Base-by-base conservation (phyloP, 169 alveolate genomes). In the Cystoisospora suis region DNA sequence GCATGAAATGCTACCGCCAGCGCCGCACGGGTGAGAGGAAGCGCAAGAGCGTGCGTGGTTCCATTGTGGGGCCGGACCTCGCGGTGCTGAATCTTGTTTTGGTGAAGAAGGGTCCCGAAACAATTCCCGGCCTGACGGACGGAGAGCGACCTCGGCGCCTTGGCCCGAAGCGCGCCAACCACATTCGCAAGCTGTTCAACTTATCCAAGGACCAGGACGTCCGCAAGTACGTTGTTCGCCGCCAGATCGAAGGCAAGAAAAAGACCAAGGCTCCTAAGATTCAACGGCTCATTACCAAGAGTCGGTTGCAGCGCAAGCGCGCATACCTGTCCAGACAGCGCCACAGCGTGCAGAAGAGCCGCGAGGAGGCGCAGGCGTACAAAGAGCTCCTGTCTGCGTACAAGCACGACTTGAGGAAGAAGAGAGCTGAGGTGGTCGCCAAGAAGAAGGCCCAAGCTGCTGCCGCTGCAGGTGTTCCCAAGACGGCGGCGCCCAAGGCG, bases 121-220 rank as follows among this genome's bases (percentile, higher is more conserved):
- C 98, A 69, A 97, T 99, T 79, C 97, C 97, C 83, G 99, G 99
- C 59, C 96, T 99, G 92, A 99, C 99, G 75, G 99, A 98, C 81
- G 98, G 94, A 70, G 97, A 97, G 86, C 96, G 95, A 77, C 99
- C 99, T 34, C 97, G 99, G 89, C 98, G 99, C 91, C 96, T 99
- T 77, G 99, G 99, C 32, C 99, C 99, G n/a, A 99, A 99, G 98
- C 97, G 99, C n/a, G 99, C 99, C 81, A 93, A 96, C 90, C 97
- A 97, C 94, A 98, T 99, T 92, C 97, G 99, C 93, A 99, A 98
- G 96, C 95, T 98, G 88, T 99, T 98, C 94, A 99, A 98, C 91
- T 96, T 98, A 88, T 96, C 95, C 91, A 87, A 87, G 87, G 90
- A 95, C 32, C 99, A 98, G 81, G 99, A 99, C 91, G 99, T 98